Conservation (phyloP, 306 rosid genomes). For the Canavalia gladiata region DNA sequence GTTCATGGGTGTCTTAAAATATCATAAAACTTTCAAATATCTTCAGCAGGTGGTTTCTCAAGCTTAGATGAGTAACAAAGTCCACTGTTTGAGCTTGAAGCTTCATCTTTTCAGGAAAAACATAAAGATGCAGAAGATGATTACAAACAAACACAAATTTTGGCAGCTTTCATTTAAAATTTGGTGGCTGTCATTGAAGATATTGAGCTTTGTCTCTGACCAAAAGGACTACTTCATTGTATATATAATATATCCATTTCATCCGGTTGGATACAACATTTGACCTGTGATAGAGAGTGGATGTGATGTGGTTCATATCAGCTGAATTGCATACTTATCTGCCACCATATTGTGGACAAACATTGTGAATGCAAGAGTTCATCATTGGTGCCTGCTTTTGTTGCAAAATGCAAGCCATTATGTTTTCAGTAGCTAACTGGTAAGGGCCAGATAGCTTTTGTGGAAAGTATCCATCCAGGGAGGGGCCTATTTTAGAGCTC, state of each 20-base stretch:
- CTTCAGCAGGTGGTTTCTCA: conserved; percentile 38
- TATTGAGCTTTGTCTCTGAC: background rate
- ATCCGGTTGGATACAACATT: background rate
- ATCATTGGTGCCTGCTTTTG: background rate
- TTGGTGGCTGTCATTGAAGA: background rate
- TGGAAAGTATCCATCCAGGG: background rate
- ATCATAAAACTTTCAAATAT: conserved; percentile 46
- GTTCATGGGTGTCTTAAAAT: conserved; percentile 40
- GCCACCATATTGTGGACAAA: conserved; percentile 2
- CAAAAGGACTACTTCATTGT: background rate
- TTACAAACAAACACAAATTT: background rate
- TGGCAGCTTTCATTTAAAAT: background rate
- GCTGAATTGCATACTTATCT: background rate
- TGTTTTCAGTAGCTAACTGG: background rate
- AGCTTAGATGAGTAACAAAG: background rate
- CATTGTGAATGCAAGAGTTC: conserved; percentile 6
- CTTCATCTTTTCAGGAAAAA: conserved; percentile 10
- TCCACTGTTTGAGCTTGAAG: background rate
- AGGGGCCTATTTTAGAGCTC: background rate
- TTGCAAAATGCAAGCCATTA: background rate
- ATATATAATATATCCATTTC: background rate
- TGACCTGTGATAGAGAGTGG: background rate
- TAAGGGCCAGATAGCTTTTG: background rate
- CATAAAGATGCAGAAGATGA: conserved; percentile 7
- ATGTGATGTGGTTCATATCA: conserved; percentile 2